phyloP scores from a whole-genome alignment of 129 eudicot genomes.

The Solidago caesia region DNA sequence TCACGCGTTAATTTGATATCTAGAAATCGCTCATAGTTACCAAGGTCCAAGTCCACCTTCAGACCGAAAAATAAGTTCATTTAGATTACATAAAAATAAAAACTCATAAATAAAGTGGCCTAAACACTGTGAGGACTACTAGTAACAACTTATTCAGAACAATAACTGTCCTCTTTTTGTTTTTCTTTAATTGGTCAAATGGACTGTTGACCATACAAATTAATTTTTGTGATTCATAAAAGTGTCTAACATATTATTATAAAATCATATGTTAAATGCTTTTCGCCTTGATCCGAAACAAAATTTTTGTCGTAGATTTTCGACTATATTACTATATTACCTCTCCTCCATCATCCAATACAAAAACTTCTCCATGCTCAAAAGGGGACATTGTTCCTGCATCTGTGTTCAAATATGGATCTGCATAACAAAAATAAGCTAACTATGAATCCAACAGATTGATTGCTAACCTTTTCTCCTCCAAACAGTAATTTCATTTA shows the following conservation, averaged over 20 bases:
- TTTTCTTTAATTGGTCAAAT: slow-evolving; percentile 5
- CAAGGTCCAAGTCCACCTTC: slow-evolving; percentile 98
- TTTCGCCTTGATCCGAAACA: neutral
- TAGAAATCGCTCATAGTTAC: slow-evolving; percentile 93
- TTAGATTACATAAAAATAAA: slow-evolving; percentile 1
- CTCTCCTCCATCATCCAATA: slow-evolving; percentile 98
- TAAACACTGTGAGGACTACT: slow-evolving; percentile 5
- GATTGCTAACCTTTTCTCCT: too few species aligned
- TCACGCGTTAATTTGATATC: slow-evolving; percentile 82
- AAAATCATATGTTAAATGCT: neutral
- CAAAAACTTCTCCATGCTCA: slow-evolving; percentile 97
- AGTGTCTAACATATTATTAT: neutral
- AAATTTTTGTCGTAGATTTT: neutral
- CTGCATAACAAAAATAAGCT: slow-evolving; percentile 39
- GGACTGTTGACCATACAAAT: neutral
- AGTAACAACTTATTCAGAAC: neutral
- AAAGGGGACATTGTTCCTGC: slow-evolving; percentile 99
- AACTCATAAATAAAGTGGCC: neutral
- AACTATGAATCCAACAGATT: neutral
- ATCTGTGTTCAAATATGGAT: slow-evolving; percentile 95
- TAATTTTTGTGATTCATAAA: neutral
- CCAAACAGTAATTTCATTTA: neutral
- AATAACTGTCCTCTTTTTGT: neutral
- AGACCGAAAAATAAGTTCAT: slow-evolving; percentile 20
- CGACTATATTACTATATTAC: slow-evolving; percentile 33